These are phyloP conservation scores for Macrophomina tecta DNA, from an alignment of 2,329 filamentous ascomycete species.

Conservation along the genomic window DNA sequence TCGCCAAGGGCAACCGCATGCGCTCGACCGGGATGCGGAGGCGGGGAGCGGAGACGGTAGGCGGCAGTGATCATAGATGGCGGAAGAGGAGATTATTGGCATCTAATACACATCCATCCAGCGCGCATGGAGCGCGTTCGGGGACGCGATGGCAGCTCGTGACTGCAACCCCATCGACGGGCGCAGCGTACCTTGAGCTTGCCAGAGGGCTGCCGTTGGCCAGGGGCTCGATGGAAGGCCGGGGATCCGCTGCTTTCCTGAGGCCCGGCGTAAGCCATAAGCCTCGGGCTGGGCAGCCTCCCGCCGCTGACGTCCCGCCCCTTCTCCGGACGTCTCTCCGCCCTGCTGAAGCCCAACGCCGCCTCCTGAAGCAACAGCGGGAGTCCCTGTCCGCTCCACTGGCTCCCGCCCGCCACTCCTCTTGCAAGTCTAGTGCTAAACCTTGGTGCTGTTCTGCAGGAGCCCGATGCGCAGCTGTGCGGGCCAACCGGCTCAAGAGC, in stretches of 20 bases:
- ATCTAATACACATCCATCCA: slow-evolving; percentile 1
- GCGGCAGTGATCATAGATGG: not conserved
- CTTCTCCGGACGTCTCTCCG: not conserved
- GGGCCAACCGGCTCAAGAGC: not conserved
- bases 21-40: not conserved
- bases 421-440: not conserved
- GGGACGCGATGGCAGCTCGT: not conserved
- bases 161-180: not conserved
- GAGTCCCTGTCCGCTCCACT: not conserved
- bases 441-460: slow-evolving; percentile 7
- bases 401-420: not conserved
- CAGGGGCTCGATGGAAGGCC: not conserved
- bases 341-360: not conserved
- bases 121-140: not conserved
- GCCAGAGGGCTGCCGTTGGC: not conserved
- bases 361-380: not conserved
- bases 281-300: slow-evolving; percentile 1
- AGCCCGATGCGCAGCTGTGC: not conserved
- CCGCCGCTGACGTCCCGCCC: not conserved
- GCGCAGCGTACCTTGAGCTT: not conserved
- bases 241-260: not conserved
- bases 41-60: not conserved
- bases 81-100: not conserved
- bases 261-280: not conserved
- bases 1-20: not conserved